Evolutionary conservation across 768 basidiomycete species (phyloP).

Genomic region (Mycena alexandri): DNA sequence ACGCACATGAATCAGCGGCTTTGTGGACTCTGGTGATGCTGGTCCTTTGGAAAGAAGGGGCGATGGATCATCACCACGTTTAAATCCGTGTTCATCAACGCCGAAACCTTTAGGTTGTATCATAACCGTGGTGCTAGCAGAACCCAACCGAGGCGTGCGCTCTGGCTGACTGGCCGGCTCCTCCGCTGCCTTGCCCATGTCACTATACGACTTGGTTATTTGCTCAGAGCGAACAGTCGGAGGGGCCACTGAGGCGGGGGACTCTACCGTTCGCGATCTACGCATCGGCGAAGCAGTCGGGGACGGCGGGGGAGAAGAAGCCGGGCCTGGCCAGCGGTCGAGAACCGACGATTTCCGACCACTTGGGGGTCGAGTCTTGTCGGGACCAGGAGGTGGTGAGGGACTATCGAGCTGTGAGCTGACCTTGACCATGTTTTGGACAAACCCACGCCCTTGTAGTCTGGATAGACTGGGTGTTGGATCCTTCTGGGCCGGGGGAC

Average conservation of each 20-base stretch:
- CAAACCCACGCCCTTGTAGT: conserved; percentile 88
- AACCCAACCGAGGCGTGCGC: conserved; percentile 65
- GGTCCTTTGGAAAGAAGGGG: conserved; percentile 40
- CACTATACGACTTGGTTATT: conserved; percentile 36
- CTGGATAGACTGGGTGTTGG: conserved; percentile 86
- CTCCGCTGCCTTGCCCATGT: conserved; percentile 34
- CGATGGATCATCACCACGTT: conserved; percentile 46
- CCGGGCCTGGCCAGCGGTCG: conserved; percentile 71
- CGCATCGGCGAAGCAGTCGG: conserved; percentile 37
- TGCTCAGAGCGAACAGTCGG: conserved; percentile 1
- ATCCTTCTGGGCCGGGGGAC: conserved; percentile 70
- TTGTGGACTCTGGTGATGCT: conserved; percentile 62
- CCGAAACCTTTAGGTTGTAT: conserved; percentile 54
- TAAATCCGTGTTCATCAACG: conserved; percentile 65
- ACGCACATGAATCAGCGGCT: conserved; percentile 90
- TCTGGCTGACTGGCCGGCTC: conserved; percentile 47
- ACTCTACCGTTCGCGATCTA: conserved; percentile 40
- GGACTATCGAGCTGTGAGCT: conserved; percentile 65
- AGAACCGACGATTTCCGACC: conserved; percentile 69
- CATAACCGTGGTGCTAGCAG: conserved; percentile 82
- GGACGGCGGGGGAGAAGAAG: conserved; percentile 53
- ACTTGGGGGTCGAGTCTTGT: conserved; percentile 47
- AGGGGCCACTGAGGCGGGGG: conserved; percentile 37
- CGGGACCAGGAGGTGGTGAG: conserved; percentile 47
- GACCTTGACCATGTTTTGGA: conserved; percentile 84